Conservation (phyloP, 129 eudicot species). For the Artemisia annua region DNA sequence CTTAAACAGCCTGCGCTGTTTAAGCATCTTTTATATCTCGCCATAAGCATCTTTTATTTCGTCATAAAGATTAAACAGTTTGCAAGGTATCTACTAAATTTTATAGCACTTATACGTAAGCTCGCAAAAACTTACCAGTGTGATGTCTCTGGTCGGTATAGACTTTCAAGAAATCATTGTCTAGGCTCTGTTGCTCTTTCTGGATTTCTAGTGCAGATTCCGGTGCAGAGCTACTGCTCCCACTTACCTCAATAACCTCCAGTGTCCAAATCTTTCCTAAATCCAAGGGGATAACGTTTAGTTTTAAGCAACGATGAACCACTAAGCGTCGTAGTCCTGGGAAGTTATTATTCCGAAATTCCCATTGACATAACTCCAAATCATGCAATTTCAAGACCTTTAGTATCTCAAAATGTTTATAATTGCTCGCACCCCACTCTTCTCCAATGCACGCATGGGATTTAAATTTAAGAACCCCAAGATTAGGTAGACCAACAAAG, state of each 20-base stretch:
- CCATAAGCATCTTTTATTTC: no score
- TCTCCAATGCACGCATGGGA: constrained; percentile 1
- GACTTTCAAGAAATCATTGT: background rate
- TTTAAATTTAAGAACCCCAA: background rate
- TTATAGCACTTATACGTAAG: no score
- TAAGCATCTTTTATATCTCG: no score
- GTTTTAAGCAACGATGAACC: background rate
- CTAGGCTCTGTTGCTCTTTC: background rate
- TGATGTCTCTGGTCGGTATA: no score
- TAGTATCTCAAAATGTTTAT: background rate
- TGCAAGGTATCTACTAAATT: no score
- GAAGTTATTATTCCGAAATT: background rate
- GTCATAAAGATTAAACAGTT: no score
- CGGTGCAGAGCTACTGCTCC: background rate
- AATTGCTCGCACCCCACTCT: background rate
- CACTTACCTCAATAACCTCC: background rate
- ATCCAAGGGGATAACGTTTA: background rate
- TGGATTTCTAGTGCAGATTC: background rate
- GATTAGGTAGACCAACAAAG: constrained; percentile 42
- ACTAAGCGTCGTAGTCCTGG: background rate
- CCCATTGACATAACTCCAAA: background rate
- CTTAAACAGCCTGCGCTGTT: no score
- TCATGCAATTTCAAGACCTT: background rate
- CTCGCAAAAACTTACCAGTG: no score
- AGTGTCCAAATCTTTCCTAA: background rate